Conservation (phyloP, 2,329 filamentous ascomycete species). For the Pseudogymnoascus sp. region DNA sequence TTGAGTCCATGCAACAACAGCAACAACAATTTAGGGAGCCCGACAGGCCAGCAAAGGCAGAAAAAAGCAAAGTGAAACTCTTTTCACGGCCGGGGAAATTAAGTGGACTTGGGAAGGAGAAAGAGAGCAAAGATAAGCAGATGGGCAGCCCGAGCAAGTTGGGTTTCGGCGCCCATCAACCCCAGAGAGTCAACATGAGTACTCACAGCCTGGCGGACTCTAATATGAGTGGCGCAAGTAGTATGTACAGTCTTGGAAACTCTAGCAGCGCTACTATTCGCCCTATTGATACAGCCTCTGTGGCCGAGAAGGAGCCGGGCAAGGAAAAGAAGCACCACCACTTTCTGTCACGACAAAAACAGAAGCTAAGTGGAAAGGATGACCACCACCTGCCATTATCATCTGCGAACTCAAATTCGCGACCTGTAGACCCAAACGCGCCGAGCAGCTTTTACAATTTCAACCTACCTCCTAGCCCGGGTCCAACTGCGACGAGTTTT, state of each 20-base stretch:
- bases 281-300: slow-evolving; percentile 39
- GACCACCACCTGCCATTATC: slow-evolving; percentile 67
- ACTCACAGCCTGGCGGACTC: slow-evolving; percentile 62
- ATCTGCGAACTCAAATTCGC: slow-evolving; percentile 69
- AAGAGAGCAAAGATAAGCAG: slow-evolving; percentile 57
- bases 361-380: slow-evolving; percentile 66
- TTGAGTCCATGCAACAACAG: slow-evolving; percentile 1
- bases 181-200: slow-evolving; percentile 59
- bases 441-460: slow-evolving; percentile 75
- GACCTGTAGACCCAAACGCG: slow-evolving; percentile 65
- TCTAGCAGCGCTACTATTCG: slow-evolving; percentile 70
- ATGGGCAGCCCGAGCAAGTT: slow-evolving; percentile 68
- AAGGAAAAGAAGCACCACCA: slow-evolving; percentile 74
- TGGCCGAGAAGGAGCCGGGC: slow-evolving; percentile 43
- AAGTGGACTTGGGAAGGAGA: slow-evolving; percentile 52
- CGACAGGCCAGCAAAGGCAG: slow-evolving; percentile 55
- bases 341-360: slow-evolving; percentile 70
- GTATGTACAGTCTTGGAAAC: slow-evolving; percentile 68
- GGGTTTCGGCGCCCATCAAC: slow-evolving; percentile 34
- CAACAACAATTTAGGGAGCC: slow-evolving; percentile 26
- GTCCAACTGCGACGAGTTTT: slow-evolving; percentile 58
- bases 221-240: slow-evolving; percentile 43
- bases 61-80: slow-evolving; percentile 74
- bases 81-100: slow-evolving; percentile 74
- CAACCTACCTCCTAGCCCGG: slow-evolving; percentile 64